Base-by-base conservation (phyloP, 148 eudicot genomes). In the Talinum fruticosum region DNA sequence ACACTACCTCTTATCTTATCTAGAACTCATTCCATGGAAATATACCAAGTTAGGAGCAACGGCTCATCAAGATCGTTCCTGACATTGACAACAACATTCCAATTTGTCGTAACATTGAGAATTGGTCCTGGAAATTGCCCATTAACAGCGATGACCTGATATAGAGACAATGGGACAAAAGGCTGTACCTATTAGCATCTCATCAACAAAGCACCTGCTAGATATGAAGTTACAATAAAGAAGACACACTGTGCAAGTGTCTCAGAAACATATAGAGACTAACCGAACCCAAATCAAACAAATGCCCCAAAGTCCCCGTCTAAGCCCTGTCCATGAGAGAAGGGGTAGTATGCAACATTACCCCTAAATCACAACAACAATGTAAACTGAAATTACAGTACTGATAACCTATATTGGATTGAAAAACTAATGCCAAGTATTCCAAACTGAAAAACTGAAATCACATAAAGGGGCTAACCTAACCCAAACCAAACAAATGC, bases 121-220 rank as follows among this genome's bases (percentile, higher is more conserved):
- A 91, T 83, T 36, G 99, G 99, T 77, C 99, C 99, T 3, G 99
- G 99, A 78, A 93, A 96, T 75, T 88, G 93, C 41, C 97, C 97
- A 49, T 96, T 87, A 59, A 96, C 83, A 69, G 89, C 98, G 88
- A 96, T 96, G 85, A 96, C 98, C 99, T 96, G 77, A 34, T 71
- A 81, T 8, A 69, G 34, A 77, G 54, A 71, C 67, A 70, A 28
- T 32, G 59, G 45, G 45, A 38, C 51, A 73, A 34, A 38, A 33
- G 33, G 33, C 10, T 29, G 35, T 3, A 26, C 6, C 18, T 61
- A 29, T 62, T 32, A 59, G 28, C 34, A 69, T 80, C 26, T 76
- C 76, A 77, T 51, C 37, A 44, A 70, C 34, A 35, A 81, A 65
- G 23, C 23, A 57, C 26, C 29, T 14, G 29, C 12, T 18, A 71